Base-by-base conservation (phyloP, 2,329 filamentous ascomycete species). In the Calonectria pauciramosa region DNA sequence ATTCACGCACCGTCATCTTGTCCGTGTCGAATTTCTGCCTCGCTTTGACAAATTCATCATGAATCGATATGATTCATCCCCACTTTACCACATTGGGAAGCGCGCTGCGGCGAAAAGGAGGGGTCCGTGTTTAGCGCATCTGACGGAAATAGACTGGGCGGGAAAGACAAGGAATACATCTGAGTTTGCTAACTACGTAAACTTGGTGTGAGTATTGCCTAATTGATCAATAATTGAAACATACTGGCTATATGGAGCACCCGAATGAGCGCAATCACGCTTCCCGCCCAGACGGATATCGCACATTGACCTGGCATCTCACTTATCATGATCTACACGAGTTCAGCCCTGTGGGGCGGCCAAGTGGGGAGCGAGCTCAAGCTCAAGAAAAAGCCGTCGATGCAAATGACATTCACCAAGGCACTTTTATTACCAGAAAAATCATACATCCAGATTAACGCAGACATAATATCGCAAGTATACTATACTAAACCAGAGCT, bases 11-110 rank as follows among this genome's bases (percentile, higher is more conserved):
- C 7, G 56, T 36, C 56, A 28, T 38, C 23, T 38, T 36, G 13
- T 16, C 18, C 6, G 30, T 44, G 23, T 36, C 41, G 44, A 41
- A 41, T 44, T n/a, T 13, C 36, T 47, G 26, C 38, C n/a, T 14
- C 23, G 28, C 16, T 18, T 30, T 16, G 30, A 51, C 30, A 9
- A 23, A 34, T 51, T 23, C 20, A 51, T 16, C 20, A 38, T 67
- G 64, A 67, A 67, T 67, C 64, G 64, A 67, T 49, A 67, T 67
- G 64, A 67, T 67, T 67, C 64, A 67, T 67, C 30, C 20, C 0
- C 30, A 9, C 64, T 26, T 51, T 67, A 16, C 64, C 47, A 2
- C n/a, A 67, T 67, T 52, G 10, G 30, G 38, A 16, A 6, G 7
- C 30, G 3, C 2, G 11, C 41, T 11, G 18, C 6, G 18, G n/a